phyloP scores from a whole-genome alignment of 2,329 filamentous ascomycete genomes.

The Aspergillus ibericus region DNA sequence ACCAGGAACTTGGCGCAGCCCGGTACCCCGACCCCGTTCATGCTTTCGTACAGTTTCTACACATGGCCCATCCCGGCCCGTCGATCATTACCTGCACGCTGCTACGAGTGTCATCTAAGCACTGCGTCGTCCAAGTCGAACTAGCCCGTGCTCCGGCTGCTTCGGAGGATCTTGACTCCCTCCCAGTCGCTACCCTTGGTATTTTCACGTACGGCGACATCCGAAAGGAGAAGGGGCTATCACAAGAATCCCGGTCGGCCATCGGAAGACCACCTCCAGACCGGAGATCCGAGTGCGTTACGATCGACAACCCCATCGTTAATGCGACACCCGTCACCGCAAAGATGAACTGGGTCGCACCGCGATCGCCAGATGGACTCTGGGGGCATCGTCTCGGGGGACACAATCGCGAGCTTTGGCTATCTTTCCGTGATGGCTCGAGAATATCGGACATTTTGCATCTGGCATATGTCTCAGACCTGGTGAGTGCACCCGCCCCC shows the following conservation, averaged over 20 bases:
- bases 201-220: slow-evolving; percentile 20
- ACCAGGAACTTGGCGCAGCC: slow-evolving; percentile 8
- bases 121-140: slow-evolving; percentile 22
- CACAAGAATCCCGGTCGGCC: slow-evolving; percentile 6
- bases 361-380: slow-evolving; percentile 17
- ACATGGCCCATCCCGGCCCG: slow-evolving; percentile 17
- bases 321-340: slow-evolving; percentile 23
- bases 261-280: slow-evolving; percentile 7
- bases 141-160: neutral
- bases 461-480: slow-evolving; percentile 21
- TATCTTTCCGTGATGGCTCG: slow-evolving; percentile 23
- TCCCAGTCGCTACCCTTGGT: slow-evolving; percentile 4
- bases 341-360: slow-evolving; percentile 23
- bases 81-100: slow-evolving; percentile 16
- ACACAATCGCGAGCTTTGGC: slow-evolving; percentile 24
- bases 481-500: slow-evolving; percentile 12
- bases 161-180: neutral
- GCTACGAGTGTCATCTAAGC: slow-evolving; percentile 18
- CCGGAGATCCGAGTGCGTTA: slow-evolving; percentile 19
- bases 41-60: slow-evolving; percentile 23
- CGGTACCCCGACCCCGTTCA: slow-evolving; percentile 22
- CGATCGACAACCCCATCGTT: slow-evolving; percentile 24
- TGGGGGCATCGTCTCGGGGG: slow-evolving; percentile 27
- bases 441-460: slow-evolving; percentile 16
- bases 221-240: slow-evolving; percentile 18